Evolutionary conservation across 176 grass and related monocot genomes (phyloP), one percentile per base, ranked within the genome.

Genomic region (Cenchrus fungigraminus): DNA sequence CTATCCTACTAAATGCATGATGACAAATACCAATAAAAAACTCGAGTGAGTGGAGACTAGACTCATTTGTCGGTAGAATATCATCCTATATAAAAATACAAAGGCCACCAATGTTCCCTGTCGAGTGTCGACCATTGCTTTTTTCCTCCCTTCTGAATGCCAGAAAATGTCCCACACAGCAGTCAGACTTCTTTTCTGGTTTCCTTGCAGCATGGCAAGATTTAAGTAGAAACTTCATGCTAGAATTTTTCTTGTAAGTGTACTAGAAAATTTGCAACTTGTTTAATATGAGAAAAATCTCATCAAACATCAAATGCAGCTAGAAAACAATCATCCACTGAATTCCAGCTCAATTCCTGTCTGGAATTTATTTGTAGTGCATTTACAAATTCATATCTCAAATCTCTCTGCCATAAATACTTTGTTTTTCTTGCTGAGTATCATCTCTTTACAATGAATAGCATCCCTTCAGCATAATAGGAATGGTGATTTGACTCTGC

Each of bases 371-470:
- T 83, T 86, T 73, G 47, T 14, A 51, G 53, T 79, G 57, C 32
- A 82, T 86, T 78, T 90, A 86, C 73, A 83, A 50, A 74, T 78
- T 65, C 59, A 73, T 37, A 65, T 77, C 46, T 65, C 66, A 83
- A 78, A 67, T 62, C 49, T 59, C 17, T 49, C 37, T 73, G 25
- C 10, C 58, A 79, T 65, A 82, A 73, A 79, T 83, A 73, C 51
- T 80, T 56, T 37, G 17, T 79, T 25, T 77, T 20, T 83, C 16
- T 78, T 78, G 16, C 19, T 77, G 64, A 65, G 45, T 86, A 78
- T 86, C 47, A 73, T 25, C 65, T 83, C 73, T 66, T 82, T 65
- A 90, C 49, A 51, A 44, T 57, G 40, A 63, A 81, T 77, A 70
- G 65, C 82, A 55, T 46, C 55, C 65, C 56, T 77, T 86, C 73